These are phyloP conservation scores for Ostreobium quekettii DNA, from an alignment of 139 green algal genomes.

Conservation along the genomic window DNA sequence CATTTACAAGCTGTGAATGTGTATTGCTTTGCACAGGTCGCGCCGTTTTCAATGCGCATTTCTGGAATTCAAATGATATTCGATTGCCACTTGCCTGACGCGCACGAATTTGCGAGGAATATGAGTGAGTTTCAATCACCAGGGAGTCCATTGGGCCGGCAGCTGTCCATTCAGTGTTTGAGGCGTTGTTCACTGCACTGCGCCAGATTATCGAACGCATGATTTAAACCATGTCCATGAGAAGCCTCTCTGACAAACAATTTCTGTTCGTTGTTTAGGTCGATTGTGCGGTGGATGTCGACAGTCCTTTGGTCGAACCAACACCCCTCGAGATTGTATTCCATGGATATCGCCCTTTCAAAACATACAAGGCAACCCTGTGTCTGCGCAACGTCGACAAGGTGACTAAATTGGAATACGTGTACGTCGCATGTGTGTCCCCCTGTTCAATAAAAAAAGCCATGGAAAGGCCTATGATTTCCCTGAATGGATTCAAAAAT, in stretches of 20 bases:
- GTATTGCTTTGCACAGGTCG: neutral
- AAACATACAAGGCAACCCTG: slow-evolving; percentile 47
- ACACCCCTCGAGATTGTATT: slow-evolving; percentile 62
- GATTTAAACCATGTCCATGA: neutral
- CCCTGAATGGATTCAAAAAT: too few species aligned
- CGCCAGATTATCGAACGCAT: neutral
- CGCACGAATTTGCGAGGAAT: too few species aligned
- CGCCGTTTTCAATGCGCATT: neutral
- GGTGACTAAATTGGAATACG: slow-evolving; percentile 25
- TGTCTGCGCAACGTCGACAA: slow-evolving; percentile 72
- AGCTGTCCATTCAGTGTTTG: neutral
- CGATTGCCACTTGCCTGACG: neutral
- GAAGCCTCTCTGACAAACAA: neutral
- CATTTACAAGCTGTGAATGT: too few species aligned
- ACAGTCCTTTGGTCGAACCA: slow-evolving; percentile 70
- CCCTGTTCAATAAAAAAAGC: too few species aligned
- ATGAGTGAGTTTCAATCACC: too few species aligned
- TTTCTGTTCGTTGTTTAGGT: slow-evolving; percentile 29
- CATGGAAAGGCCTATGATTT: too few species aligned
- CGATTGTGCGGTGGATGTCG: slow-evolving; percentile 45
- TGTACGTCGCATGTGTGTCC: too few species aligned
- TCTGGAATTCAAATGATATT: neutral
- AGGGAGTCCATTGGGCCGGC: too few species aligned
- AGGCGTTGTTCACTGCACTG: neutral
- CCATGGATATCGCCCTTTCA: slow-evolving; percentile 48